Percentiles rank a stretch among this genome's conserved stretches.
phyloP scores from a whole-genome alignment of 2,329 filamentous ascomycete genomes.

The Coccinonectria pachysandricola region DNA sequence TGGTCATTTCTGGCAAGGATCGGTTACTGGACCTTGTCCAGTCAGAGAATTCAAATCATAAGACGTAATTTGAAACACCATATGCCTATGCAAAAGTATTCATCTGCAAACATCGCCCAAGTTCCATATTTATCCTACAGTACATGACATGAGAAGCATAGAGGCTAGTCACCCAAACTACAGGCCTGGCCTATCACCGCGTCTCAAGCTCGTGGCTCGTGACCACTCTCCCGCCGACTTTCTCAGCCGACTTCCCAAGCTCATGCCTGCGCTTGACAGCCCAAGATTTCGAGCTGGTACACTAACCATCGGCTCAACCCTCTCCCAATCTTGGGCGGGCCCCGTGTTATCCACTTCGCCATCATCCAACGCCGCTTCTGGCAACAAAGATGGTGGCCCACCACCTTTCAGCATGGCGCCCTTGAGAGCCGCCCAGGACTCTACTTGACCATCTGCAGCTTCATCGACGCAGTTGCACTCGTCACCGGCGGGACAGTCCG shows the following conservation, averaged over 20 bases:
- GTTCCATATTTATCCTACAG: slow-evolving; percentile 1
- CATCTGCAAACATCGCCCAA: slow-evolving; percentile 2
- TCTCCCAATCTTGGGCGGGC: slow-evolving; percentile 18
- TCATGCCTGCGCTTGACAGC: slow-evolving; percentile 32
- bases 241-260: slow-evolving; percentile 37
- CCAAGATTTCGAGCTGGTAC: slow-evolving; percentile 14
- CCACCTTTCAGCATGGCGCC: slow-evolving; percentile 27
- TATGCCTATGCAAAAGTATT: not conserved
- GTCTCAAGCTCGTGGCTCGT: slow-evolving; percentile 31
- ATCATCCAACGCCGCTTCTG: slow-evolving; percentile 19
- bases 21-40: no score
- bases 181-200: slow-evolving; percentile 18
- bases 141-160: slow-evolving; percentile 3
- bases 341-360: slow-evolving; percentile 21
- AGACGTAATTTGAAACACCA: no score
- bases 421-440: slow-evolving; percentile 46
- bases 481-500: slow-evolving; percentile 51
- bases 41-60: no score
- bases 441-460: slow-evolving; percentile 45
- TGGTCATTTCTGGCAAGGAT: no score
- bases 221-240: slow-evolving; percentile 38
- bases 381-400: slow-evolving; percentile 15
- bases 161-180: no score
- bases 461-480: slow-evolving; percentile 53
- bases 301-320: slow-evolving; percentile 14